These are phyloP conservation scores for Diaporthe sp. DNA, from an alignment of 2,329 filamentous ascomycete species.

Conservation along the genomic window DNA sequence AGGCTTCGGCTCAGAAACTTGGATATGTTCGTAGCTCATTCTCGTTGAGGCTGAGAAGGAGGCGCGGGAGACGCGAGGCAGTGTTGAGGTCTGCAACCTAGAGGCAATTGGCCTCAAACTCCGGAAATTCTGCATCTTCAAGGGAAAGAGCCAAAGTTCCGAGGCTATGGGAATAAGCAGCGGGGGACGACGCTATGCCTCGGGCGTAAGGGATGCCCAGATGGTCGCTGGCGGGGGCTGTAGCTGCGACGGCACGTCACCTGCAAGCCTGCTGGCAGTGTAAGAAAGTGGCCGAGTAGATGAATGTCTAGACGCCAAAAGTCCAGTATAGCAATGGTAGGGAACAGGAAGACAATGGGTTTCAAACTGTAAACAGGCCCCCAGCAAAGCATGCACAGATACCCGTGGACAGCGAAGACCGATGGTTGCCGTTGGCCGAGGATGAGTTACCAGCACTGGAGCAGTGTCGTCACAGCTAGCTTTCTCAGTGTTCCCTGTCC, in stretches of 20 bases:
- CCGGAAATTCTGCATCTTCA: constrained; percentile 66
- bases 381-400: background rate
- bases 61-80: constrained; percentile 68
- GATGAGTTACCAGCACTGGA: constrained; percentile 1
- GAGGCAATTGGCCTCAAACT: constrained; percentile 73
- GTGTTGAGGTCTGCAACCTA: constrained; percentile 69
- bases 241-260: background rate
- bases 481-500: background rate
- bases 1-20: constrained; percentile 86
- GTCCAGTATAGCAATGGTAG: background rate
- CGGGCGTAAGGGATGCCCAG: background rate
- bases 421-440: constrained; percentile 34
- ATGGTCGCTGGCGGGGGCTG: background rate
- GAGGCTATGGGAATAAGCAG: constrained; percentile 4
- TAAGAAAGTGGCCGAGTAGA: background rate
- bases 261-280: background rate
- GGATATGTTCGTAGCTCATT: constrained; percentile 81
- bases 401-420: background rate
- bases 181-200: background rate
- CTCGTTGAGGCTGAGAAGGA: constrained; percentile 61
- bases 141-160: background rate
- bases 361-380: background rate
- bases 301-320: background rate
- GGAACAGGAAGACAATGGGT: background rate
- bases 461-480: constrained; percentile 26